A percentile compares a stretch with the other conserved stretches of the same genome.
Evolutionary conservation across 331 rosid genomes (phyloP).

Genomic region (Malus hybrid): DNA sequence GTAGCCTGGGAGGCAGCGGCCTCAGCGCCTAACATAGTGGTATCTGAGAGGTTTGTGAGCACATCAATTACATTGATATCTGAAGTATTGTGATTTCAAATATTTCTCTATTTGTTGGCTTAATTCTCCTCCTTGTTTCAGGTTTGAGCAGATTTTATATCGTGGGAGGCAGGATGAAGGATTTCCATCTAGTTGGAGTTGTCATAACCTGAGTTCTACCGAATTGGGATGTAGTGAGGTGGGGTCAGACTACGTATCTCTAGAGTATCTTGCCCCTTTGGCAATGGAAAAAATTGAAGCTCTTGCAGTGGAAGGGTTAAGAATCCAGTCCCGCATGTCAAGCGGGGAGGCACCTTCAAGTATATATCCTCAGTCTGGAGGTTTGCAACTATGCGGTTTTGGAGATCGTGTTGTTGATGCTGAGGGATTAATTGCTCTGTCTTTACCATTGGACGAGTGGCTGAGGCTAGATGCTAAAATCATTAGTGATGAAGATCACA

Average conservation of each 20-base stretch:
- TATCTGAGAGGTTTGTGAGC: slow-evolving; percentile 38
- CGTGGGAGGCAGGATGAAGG: slow-evolving; percentile 21
- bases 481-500: slow-evolving; percentile 34
- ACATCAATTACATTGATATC: background rate
- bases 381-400: slow-evolving; percentile 10
- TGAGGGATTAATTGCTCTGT: slow-evolving; percentile 40
- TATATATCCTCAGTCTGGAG: slow-evolving; percentile 27
- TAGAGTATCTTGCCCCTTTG: slow-evolving; percentile 42
- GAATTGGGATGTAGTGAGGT: slow-evolving; percentile 17
- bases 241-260: slow-evolving; percentile 23
- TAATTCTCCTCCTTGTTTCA: slow-evolving; percentile 25
- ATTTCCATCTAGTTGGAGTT: slow-evolving; percentile 15
- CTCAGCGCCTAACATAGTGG: slow-evolving; percentile 7
- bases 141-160: slow-evolving; percentile 23
- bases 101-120: slow-evolving; percentile 2
- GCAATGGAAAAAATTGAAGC: slow-evolving; percentile 45
- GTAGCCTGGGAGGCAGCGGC: slow-evolving; percentile 21
- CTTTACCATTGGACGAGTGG: slow-evolving; percentile 63
- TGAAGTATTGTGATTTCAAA: background rate
- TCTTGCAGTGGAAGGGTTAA: slow-evolving; percentile 60
- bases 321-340: slow-evolving; percentile 54
- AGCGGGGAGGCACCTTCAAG: slow-evolving; percentile 43
- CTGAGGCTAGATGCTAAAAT: slow-evolving; percentile 59
- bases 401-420: slow-evolving; percentile 13
- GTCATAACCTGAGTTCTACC: background rate